These are phyloP conservation scores for Macrophomina pseudophaseolina DNA, from an alignment of 2,329 filamentous ascomycete genomes.

Conservation along the genomic window DNA sequence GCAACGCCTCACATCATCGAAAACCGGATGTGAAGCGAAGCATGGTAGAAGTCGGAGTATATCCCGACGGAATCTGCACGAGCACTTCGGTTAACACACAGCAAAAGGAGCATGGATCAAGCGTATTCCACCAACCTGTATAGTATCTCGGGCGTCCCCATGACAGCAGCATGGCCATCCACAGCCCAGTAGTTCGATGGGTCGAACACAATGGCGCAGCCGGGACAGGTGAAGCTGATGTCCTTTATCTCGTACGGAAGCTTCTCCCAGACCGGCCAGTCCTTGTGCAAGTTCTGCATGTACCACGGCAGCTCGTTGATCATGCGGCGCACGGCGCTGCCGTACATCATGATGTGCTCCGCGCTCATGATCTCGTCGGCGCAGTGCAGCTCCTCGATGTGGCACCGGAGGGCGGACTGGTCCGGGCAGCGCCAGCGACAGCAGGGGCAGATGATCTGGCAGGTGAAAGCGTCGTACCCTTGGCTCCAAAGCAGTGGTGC, in stretches of 20 bases:
- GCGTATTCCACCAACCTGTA: neutral
- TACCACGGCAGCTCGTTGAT: neutral
- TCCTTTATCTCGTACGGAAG: neutral
- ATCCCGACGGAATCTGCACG: neutral
- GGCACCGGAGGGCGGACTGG: neutral
- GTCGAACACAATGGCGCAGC: neutral
- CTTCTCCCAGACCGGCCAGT: slow-evolving; percentile 2
- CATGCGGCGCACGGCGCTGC: neutral
- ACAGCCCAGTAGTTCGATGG: neutral
- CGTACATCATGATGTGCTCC: neutral
- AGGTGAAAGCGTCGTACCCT: neutral
- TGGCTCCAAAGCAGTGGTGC: neutral
- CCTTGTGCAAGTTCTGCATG: neutral
- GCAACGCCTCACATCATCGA: neutral
- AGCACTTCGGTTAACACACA: neutral
- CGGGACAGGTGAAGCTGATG: neutral
- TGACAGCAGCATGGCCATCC: neutral
- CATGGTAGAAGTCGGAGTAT: neutral
- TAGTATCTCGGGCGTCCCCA: neutral
- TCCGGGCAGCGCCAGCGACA: neutral
- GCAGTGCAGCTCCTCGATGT: slow-evolving; percentile 1
- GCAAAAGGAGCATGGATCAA: neutral
- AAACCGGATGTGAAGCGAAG: neutral
- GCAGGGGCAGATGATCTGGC: neutral
- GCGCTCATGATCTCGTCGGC: slow-evolving; percentile 1